Conservation (phyloP, 106 monocot species). For the Allium sativum region DNA sequence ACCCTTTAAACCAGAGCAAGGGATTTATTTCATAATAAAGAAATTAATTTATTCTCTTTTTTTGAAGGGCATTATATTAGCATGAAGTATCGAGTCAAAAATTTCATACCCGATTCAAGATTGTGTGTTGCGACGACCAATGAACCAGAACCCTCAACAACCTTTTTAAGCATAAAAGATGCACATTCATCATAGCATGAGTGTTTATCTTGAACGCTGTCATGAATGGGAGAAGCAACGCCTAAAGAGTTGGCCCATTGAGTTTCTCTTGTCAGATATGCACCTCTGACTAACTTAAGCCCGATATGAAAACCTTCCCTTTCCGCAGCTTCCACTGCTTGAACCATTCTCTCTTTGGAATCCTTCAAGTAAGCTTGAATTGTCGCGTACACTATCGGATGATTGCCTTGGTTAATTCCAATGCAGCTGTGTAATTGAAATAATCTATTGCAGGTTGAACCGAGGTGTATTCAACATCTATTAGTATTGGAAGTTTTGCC, state of each 20-base stretch:
- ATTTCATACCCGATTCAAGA: constrained; percentile 45
- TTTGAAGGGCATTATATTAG: no score
- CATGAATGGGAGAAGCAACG: constrained; percentile 49
- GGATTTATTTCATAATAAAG: no score
- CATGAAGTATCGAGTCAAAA: no score
- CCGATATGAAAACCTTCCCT: constrained; percentile 42
- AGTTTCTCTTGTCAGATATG: constrained; percentile 71
- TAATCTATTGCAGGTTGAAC: constrained; percentile 95
- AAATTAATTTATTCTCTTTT: no score
- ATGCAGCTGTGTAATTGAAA: constrained; percentile 49
- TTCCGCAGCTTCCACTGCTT: constrained; percentile 42
- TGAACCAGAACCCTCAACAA: constrained; percentile 31
- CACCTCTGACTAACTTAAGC: constrained; percentile 85
- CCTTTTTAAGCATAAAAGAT: constrained; percentile 48
- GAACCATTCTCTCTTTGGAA: constrained; percentile 52
- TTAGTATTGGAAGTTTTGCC: constrained; percentile 41
- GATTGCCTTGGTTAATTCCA: constrained; percentile 25
- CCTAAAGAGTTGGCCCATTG: constrained; percentile 39
- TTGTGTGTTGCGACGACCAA: constrained; percentile 88
- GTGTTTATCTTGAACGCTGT: constrained; percentile 54
- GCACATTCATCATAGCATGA: constrained; percentile 70
- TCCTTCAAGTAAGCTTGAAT: constrained; percentile 78
- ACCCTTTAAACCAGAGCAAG: no score
- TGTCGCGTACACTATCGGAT: constrained; percentile 63
- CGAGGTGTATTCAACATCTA: constrained; percentile 91